A percentile compares a stretch with the other conserved stretches of the same genome.
These are phyloP conservation scores for Saccharomycopsis phalli DNA, from an alignment of 1,139 yeast species.

Conservation along the genomic window DNA sequence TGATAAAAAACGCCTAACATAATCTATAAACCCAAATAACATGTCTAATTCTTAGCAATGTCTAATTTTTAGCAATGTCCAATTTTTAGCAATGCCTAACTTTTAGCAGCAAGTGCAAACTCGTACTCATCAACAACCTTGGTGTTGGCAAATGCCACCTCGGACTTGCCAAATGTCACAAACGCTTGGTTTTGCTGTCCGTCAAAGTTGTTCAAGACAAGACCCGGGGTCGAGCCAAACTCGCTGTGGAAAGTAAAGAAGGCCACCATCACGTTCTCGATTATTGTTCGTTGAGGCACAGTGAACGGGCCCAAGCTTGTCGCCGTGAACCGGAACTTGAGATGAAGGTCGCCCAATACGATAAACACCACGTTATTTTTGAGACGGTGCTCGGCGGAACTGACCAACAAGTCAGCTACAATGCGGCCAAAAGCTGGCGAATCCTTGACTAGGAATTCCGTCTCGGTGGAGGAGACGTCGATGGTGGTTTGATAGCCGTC, in stretches of 20 bases:
- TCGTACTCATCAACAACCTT: conserved; percentile 15
- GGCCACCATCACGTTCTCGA: conserved; percentile 8
- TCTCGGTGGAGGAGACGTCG: conserved; percentile 12
- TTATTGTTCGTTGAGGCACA: conserved; percentile 8
- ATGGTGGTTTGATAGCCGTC: conserved; percentile 11
- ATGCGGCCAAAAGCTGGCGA: conserved; percentile 4
- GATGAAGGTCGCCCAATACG: conserved; percentile 13
- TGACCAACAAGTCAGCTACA: conserved; percentile 5
- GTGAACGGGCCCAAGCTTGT: conserved; percentile 5
- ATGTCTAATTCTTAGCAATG: background rate
- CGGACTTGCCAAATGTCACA: conserved; percentile 13
- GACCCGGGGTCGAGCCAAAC: conserved; percentile 16
- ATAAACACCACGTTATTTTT: conserved; percentile 15
- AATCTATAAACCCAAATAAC: background rate
- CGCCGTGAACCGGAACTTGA: conserved; percentile 7
- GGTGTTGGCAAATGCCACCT: conserved; percentile 4
- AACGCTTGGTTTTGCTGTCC: conserved; percentile 16
- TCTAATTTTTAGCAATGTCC: too few relatives aligned
- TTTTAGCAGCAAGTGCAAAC: conserved; percentile 12
- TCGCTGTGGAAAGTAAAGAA: conserved; percentile 12
- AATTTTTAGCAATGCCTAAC: too few relatives aligned
- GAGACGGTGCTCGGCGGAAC: conserved; percentile 12
- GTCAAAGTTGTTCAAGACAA: conserved; percentile 17
- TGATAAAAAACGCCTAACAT: background rate
- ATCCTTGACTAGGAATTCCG: conserved; percentile 8